phyloP scores from a whole-genome alignment of 2,329 filamentous ascomycete species.

The Neopestalotiopsis sp. region DNA sequence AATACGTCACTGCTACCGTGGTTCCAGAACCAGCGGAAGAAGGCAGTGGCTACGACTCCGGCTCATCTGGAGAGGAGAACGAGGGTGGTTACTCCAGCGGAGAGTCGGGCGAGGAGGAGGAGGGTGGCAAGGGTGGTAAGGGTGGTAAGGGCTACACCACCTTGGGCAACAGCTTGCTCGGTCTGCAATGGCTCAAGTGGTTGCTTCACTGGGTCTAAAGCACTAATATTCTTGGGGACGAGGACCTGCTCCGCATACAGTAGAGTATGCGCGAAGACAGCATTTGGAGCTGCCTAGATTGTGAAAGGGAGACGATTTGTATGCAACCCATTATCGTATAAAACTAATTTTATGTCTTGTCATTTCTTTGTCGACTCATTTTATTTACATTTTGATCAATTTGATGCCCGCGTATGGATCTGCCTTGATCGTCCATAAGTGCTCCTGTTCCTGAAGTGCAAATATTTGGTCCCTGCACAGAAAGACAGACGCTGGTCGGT shows the following conservation, averaged over 20 bases:
- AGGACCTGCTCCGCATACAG: not conserved
- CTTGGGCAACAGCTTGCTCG: not conserved
- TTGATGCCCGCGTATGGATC: no score
- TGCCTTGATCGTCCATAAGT: no score
- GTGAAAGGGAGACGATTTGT: conserved; percentile 6
- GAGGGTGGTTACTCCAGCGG: not conserved
- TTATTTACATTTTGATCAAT: not conserved
- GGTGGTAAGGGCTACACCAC: not conserved
- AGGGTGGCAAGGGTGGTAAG: not conserved
- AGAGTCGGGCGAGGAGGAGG: not conserved
- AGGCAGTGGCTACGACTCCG: not conserved
- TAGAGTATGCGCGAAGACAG: conserved; percentile 7
- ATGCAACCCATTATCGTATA: not conserved
- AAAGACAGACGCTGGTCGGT: no score
- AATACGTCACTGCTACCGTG: conserved; percentile 6
- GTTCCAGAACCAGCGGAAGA: not conserved
- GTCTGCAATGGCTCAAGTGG: conserved; percentile 11
- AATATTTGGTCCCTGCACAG: no score
- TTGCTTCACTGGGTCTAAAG: conserved; percentile 5
- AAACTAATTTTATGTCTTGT: conserved; percentile 2
- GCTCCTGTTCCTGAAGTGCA: no score
- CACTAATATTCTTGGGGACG: not conserved
- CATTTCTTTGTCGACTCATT: not conserved
- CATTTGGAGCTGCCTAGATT: not conserved
- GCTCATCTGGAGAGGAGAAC: not conserved